Conservation (phyloP, 2,329 filamentous ascomycete species). For the Sphaerulina populicola region DNA sequence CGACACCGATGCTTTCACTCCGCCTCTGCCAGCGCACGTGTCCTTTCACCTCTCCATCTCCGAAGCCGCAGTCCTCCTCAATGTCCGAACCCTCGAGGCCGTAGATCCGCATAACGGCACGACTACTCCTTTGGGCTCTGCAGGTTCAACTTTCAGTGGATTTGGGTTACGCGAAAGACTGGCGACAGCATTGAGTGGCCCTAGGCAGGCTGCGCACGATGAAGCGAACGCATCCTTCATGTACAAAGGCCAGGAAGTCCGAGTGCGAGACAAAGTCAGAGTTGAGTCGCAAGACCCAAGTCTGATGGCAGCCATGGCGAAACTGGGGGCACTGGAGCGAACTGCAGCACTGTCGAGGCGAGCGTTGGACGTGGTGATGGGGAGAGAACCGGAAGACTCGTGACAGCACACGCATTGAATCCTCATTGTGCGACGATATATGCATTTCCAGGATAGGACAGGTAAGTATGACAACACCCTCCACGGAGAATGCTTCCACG, state of each 20-base stretch:
- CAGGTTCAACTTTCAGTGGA: constrained; percentile 39
- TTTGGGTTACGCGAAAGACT: constrained; percentile 53
- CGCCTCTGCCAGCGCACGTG: constrained; percentile 57
- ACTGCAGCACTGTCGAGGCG: constrained; percentile 60
- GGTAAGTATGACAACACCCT: neutral
- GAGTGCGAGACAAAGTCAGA: constrained; percentile 79
- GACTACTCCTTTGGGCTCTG: constrained; percentile 26
- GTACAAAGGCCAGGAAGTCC: constrained; percentile 63
- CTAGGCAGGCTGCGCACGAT: constrained; percentile 38
- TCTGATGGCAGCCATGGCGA: constrained; percentile 72
- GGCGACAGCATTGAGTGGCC: constrained; percentile 39
- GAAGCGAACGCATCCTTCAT: constrained; percentile 71
- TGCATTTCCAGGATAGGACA: neutral
- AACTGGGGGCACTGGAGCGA: constrained; percentile 68
- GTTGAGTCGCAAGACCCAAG: constrained; percentile 86
- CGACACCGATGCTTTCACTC: constrained; percentile 52
- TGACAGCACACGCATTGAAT: constrained; percentile 2
- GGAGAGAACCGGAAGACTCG: constrained; percentile 43
- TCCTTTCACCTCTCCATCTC: constrained; percentile 58
- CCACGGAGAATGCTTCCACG: neutral
- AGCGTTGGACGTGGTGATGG: constrained; percentile 73
- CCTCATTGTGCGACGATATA: neutral
- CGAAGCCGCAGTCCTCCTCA: constrained; percentile 49
- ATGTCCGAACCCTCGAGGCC: constrained; percentile 63
- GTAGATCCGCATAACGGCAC: constrained; percentile 29